Evolutionary conservation across 2,329 filamentous ascomycete species (phyloP).

Genomic region (Beauveria varroae): DNA sequence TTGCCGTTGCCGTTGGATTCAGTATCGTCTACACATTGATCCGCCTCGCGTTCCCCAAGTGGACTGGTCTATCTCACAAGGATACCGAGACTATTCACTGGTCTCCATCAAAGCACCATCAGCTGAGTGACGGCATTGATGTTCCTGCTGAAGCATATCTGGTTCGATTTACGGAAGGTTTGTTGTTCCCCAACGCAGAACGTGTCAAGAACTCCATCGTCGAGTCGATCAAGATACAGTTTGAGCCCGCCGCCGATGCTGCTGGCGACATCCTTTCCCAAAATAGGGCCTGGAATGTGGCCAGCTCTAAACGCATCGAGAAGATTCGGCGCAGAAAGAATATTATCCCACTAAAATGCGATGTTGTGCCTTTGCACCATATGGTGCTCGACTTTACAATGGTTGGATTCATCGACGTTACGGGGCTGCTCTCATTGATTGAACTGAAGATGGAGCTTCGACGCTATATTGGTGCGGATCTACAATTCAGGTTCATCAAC

Average conservation of each 20-base stretch:
- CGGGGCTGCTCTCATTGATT: constrained; percentile 40
- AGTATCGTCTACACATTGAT: constrained; percentile 54
- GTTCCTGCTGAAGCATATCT: constrained; percentile 44
- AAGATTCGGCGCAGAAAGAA: constrained; percentile 34
- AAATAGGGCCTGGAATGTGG: constrained; percentile 48
- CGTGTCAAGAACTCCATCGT: constrained; percentile 40
- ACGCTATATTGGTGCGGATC: constrained; percentile 38
- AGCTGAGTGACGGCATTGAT: constrained; percentile 15
- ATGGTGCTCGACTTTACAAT: constrained; percentile 46
- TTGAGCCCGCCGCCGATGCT: constrained; percentile 33
- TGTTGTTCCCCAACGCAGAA: constrained; percentile 57
- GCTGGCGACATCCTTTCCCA: constrained; percentile 29
- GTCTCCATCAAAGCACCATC: constrained; percentile 18
- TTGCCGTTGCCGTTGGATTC: constrained; percentile 53
- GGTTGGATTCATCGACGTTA: constrained; percentile 46
- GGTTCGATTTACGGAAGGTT: constrained; percentile 47
- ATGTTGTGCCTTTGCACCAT: constrained; percentile 32
- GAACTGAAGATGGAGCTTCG: constrained; percentile 41
- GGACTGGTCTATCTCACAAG: constrained; percentile 24
- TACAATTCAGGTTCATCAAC: constrained; percentile 41
- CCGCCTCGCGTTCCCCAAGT: constrained; percentile 46
- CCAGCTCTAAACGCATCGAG: constrained; percentile 37
- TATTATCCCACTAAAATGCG: constrained; percentile 25
- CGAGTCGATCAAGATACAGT: constrained; percentile 37
- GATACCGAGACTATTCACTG: constrained; percentile 23